phyloP scores from a whole-genome alignment of 1,284 basidiomycete species.

The Marasmius tenuissimus region DNA sequence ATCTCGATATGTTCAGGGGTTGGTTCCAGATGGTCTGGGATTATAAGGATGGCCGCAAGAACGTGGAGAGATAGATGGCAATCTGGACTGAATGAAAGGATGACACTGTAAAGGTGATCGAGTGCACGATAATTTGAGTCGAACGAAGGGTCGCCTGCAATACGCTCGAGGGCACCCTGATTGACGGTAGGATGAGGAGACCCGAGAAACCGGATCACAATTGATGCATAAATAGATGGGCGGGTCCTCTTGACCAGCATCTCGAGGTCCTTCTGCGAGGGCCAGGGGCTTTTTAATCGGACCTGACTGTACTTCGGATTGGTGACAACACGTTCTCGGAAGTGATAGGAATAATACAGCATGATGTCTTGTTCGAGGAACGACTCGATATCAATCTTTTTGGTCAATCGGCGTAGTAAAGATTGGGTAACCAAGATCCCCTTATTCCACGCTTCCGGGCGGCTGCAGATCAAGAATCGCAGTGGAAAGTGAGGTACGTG shows the following conservation, averaged over 20 bases:
- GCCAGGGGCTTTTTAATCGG: slow-evolving; percentile 16
- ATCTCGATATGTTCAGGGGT: background rate
- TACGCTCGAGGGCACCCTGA: too few species aligned
- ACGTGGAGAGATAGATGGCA: background rate
- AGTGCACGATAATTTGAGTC: slow-evolving; percentile 18
- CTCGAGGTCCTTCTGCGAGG: slow-evolving; percentile 14
- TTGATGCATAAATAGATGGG: slow-evolving; percentile 25
- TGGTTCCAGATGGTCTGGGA: background rate
- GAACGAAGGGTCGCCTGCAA: too few species aligned
- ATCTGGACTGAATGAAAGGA: background rate
- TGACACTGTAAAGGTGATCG: slow-evolving; percentile 16
- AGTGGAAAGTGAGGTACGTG: slow-evolving; percentile 14
- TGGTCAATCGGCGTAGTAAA: background rate
- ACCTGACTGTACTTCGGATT: background rate
- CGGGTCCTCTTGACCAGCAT: slow-evolving; percentile 20
- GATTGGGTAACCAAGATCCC: slow-evolving; percentile 14
- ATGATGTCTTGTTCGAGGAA: background rate
- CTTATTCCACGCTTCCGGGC: slow-evolving; percentile 23
- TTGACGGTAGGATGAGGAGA: slow-evolving; percentile 19
- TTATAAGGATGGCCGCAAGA: background rate
- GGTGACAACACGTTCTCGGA: background rate
- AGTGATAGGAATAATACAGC: background rate
- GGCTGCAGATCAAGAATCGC: slow-evolving; percentile 24
- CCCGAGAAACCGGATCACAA: slow-evolving; percentile 24
- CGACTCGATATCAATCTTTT: background rate